Conservation (phyloP, 192 early-diverging fungal genomes). For the Coemansia sp. region DNA sequence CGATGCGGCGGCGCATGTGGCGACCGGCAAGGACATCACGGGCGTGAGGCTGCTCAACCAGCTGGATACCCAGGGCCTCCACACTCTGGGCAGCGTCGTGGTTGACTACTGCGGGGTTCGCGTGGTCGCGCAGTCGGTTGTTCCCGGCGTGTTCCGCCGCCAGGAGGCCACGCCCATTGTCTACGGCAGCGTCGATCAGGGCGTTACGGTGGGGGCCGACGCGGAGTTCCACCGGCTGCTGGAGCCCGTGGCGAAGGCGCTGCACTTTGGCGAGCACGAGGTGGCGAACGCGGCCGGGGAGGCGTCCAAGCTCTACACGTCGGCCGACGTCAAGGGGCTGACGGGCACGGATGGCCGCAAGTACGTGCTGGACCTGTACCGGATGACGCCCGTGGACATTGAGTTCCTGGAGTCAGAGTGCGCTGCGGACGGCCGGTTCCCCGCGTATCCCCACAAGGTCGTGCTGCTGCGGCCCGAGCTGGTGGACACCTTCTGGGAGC, state of each 20-base stretch:
- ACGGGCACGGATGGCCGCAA: slow-evolving; percentile 86
- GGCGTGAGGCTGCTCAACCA: slow-evolving; percentile 77
- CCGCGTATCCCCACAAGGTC: slow-evolving; percentile 83
- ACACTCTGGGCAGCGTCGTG: slow-evolving; percentile 86
- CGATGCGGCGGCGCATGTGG: slow-evolving; percentile 86
- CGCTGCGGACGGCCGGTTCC: slow-evolving; percentile 48
- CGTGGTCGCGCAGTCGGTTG: slow-evolving; percentile 90
- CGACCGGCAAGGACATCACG: slow-evolving; percentile 92
- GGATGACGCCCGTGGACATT: slow-evolving; percentile 87
- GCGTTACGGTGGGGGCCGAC: slow-evolving; percentile 68
- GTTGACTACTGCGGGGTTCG: slow-evolving; percentile 91
- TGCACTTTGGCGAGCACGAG: slow-evolving; percentile 77
- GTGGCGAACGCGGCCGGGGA: slow-evolving; percentile 61
- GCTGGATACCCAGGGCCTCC: slow-evolving; percentile 73
- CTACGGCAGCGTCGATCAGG: slow-evolving; percentile 91
- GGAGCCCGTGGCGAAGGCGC: slow-evolving; percentile 68
- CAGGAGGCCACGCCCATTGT: slow-evolving; percentile 75
- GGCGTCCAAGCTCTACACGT: slow-evolving; percentile 68
- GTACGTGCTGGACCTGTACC: slow-evolving; percentile 91
- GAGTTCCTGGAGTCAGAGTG: slow-evolving; percentile 79
- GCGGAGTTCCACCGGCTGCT: slow-evolving; percentile 70
- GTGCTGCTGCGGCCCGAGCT: slow-evolving; percentile 85
- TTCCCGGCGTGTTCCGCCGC: slow-evolving; percentile 81
- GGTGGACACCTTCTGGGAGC: slow-evolving; percentile 80
- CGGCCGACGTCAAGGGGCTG: slow-evolving; percentile 90